Evolutionary conservation across 2,329 filamentous ascomycete genomes (phyloP).

Genomic region (Byssothecium circinans): DNA sequence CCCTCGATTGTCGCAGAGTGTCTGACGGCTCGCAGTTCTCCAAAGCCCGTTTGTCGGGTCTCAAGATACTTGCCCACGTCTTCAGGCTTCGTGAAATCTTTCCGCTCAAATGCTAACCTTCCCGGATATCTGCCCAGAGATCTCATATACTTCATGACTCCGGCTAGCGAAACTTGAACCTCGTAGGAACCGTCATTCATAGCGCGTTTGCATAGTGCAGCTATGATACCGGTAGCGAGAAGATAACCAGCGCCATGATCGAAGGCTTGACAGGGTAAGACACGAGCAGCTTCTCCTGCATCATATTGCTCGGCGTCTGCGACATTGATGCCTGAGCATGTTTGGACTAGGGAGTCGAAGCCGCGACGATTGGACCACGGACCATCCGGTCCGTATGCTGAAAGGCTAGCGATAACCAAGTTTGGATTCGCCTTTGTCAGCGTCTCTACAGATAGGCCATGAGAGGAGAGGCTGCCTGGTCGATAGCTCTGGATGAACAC

Average conservation of each 20-base stretch:
- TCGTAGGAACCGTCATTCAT: constrained; percentile 52
- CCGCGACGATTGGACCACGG: constrained; percentile 53
- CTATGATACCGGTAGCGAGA: constrained; percentile 56
- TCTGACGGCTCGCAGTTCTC: constrained; percentile 50
- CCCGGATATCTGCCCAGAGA: constrained; percentile 57
- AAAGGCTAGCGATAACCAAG: constrained; percentile 56
- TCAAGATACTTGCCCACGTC: constrained; percentile 48
- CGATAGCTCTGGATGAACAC: constrained; percentile 59
- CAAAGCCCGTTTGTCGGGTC: constrained; percentile 50
- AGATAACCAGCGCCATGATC: constrained; percentile 61
- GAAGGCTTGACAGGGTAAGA: constrained; percentile 58
- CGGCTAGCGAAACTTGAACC: constrained; percentile 60
- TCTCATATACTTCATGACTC: constrained; percentile 58
- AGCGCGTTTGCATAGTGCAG: constrained; percentile 54
- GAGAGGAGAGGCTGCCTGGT: constrained; percentile 50
- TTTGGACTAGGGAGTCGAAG: constrained; percentile 60
- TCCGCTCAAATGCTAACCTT: constrained; percentile 47
- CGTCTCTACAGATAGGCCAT: constrained; percentile 47
- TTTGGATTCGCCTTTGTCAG: constrained; percentile 46
- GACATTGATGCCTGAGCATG: constrained; percentile 57
- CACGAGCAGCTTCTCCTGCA: constrained; percentile 44
- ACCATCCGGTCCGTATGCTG: constrained; percentile 55
- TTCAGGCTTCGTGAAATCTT: constrained; percentile 33
- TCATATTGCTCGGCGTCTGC: constrained; percentile 55
- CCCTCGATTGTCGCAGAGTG: constrained; percentile 55